Base-by-base conservation (phyloP, 805 yeast genomes). In the Candida loeiensis region DNA sequence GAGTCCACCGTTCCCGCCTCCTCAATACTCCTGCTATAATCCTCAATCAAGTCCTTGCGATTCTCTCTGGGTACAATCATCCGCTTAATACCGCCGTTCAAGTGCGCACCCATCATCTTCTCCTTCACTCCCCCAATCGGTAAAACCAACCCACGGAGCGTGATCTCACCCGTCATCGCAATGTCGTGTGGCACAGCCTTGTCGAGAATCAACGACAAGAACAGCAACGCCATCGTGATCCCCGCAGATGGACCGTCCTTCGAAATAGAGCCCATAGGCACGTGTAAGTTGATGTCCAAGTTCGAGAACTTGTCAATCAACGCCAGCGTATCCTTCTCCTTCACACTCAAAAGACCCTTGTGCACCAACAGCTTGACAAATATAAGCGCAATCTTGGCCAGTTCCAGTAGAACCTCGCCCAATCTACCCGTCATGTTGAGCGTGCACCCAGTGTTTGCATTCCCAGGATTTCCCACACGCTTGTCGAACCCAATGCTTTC, bases 131-230 rank as follows among this genome's bases (percentile, higher is more conserved):
- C 95, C 4, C 95, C 95, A 48, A 86, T 85, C 6, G 90, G 90
- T 33, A 86, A 65, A 0, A 86, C 83, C 48, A 81, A 70, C 4
- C 95, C 95, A 31, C 91, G 64, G 3, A 86, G 69, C 0, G 93
- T 84, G 45, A 85, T 80, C 58, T 85, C 95, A 4, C 95, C 95
- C 1, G 95, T 86, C 93, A 86, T 83, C 37, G 95, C 95, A 36
- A 83, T 64, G 37, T 67, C 63, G 11, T 55, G 51, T 0, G 73
- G 70, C 5, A 72, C 71, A 1, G 75, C 73, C 37, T 63, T 69
- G 37, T 69, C 66, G 27, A 72, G 51, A 5, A 70, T 49, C 40
- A 72, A 55, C 1, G 76, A 71, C 22, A 72, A 55, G 39, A 72
- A 68, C 64, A 65, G 68, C 34, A 70, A 55, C 2, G 77, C 71